phyloP scores from a whole-genome alignment of 164 flowering plant genomes.

The Chloranthus sessilifolius region DNA sequence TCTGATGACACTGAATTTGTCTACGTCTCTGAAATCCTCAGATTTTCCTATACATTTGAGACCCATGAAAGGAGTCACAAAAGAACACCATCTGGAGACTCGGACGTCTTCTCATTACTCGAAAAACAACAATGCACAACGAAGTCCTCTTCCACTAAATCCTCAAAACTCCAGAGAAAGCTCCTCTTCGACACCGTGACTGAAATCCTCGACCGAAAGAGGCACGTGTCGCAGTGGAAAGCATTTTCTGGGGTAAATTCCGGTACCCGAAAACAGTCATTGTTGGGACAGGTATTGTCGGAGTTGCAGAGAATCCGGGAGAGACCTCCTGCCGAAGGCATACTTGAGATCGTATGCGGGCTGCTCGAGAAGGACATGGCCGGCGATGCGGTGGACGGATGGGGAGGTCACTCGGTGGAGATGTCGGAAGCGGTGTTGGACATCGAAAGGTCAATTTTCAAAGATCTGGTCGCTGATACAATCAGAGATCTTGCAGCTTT shows the following conservation, averaged over 20 bases:
- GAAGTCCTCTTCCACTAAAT: constrained; percentile 30
- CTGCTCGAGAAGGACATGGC: constrained; percentile 60
- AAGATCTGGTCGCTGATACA: constrained; percentile 74
- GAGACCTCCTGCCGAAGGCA: constrained; percentile 41
- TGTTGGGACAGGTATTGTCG: constrained; percentile 48
- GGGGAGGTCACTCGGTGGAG: constrained; percentile 59
- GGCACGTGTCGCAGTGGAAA: constrained; percentile 62
- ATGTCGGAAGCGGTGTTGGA: constrained; percentile 63
- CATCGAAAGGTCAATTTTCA: constrained; percentile 78
- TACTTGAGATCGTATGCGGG: constrained; percentile 47
- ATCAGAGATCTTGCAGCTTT: constrained; percentile 54
- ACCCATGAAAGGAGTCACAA: too few relatives aligned
- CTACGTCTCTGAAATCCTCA: constrained; percentile 64
- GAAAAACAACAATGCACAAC: constrained; percentile 62
- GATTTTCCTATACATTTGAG: constrained; percentile 37
- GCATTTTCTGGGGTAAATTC: constrained; percentile 12
- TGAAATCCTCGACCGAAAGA: constrained; percentile 52
- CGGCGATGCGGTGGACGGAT: constrained; percentile 40
- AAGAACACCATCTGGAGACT: background rate
- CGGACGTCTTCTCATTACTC: constrained; percentile 21
- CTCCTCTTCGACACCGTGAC: constrained; percentile 60
- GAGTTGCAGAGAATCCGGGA: constrained; percentile 50
- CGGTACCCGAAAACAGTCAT: constrained; percentile 7
- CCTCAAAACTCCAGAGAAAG: constrained; percentile 50
- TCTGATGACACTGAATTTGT: constrained; percentile 44